Conservation (phyloP, 176 grass and related monocot species). For the Otatea glauca region DNA sequence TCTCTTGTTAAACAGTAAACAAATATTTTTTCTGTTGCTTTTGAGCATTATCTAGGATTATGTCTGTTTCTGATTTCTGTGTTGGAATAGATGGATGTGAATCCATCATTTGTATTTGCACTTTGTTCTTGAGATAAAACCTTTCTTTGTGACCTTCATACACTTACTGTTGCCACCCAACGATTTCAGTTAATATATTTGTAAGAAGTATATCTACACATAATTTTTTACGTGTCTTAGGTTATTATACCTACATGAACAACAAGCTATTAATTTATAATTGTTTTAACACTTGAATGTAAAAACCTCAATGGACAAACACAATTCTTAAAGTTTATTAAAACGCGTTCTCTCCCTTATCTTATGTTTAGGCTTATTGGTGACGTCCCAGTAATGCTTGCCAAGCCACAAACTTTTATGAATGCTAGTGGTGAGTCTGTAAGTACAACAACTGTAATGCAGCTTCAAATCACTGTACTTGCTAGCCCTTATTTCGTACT, state of each 20-base stretch:
- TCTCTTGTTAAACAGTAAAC: background rate
- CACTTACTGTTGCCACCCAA: background rate
- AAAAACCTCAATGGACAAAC: background rate
- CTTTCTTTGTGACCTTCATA: background rate
- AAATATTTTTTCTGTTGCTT: background rate
- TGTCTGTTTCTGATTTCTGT: background rate
- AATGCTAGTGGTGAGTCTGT: conserved; percentile 99
- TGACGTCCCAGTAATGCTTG: conserved; percentile 81
- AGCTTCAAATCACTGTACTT: background rate
- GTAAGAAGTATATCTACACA: background rate
- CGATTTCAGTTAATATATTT: background rate
- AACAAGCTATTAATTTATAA: background rate
- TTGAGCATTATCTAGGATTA: background rate
- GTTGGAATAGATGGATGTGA: background rate
- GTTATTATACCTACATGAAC: background rate
- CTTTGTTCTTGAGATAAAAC: conserved; percentile 10
- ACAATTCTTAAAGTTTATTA: conserved; percentile 26
- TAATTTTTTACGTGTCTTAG: background rate
- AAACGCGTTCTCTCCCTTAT: background rate
- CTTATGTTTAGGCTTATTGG: conserved; percentile 63
- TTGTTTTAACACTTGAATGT: background rate
- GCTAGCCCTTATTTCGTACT: background rate
- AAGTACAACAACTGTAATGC: conserved; percentile 55
- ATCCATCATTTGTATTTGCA: background rate
- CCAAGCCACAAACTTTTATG: conserved; percentile 93